These are phyloP conservation scores for Gossypium stocksii DNA, from an alignment of 345 rosid genomes.

Conservation along the genomic window DNA sequence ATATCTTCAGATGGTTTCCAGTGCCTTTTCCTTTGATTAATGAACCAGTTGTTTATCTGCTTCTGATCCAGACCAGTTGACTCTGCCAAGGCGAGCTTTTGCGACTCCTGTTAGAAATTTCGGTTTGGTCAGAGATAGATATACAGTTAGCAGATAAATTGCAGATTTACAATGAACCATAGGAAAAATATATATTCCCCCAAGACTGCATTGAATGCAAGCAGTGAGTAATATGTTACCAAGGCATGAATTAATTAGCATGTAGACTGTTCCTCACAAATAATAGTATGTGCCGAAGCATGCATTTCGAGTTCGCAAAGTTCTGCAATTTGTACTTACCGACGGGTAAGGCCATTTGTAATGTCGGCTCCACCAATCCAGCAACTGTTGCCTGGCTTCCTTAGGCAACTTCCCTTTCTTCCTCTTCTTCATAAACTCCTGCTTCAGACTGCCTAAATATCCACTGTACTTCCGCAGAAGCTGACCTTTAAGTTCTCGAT, in stretches of 20 bases:
- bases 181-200: no score
- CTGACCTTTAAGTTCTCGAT: slow-evolving; percentile 88
- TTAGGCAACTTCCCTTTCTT: slow-evolving; percentile 96
- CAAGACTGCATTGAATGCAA: no score
- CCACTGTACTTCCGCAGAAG: slow-evolving; percentile 89
- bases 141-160: background rate
- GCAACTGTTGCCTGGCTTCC: slow-evolving; percentile 89
- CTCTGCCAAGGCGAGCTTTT: slow-evolving; percentile 83
- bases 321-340: slow-evolving; percentile 32
- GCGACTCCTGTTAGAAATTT: slow-evolving; percentile 60
- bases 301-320: background rate
- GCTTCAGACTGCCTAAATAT: slow-evolving; percentile 77
- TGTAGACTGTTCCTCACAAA: background rate
- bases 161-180: background rate
- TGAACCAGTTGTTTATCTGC: slow-evolving; percentile 99
- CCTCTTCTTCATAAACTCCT: slow-evolving; percentile 91
- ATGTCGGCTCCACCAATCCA: slow-evolving; percentile 98
- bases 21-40: slow-evolving; percentile 94
- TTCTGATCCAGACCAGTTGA: slow-evolving; percentile 92
- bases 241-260: background rate
- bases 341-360: slow-evolving; percentile 99
- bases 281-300: no score
- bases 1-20: slow-evolving; percentile 98
- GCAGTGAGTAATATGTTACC: no score
- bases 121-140: no score